Base-by-base conservation (phyloP, 305 asterid species). In the Ruellia speciosa region DNA sequence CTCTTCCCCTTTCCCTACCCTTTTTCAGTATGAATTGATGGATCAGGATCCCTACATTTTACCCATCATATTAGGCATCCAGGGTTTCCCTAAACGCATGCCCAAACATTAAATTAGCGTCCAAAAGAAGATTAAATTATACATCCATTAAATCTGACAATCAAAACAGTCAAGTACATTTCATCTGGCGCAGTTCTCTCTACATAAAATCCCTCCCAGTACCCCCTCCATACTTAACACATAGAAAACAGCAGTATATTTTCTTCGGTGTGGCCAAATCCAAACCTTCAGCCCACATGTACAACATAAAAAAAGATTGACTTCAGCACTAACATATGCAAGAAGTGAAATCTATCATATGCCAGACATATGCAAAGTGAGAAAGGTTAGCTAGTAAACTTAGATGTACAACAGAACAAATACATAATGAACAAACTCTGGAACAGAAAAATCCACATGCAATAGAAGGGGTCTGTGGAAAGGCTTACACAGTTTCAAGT, bases 231-330 rank as follows among this genome's bases (percentile, higher is more conserved):
- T 20, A 43, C 18, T 47, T 52, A 58, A 6, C 4, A 24, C 31
- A 24, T 24, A 1, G 4, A 24, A 24, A 24, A 24, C 31, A 24
- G 31, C 31, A 24, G 31, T 28, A 52, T 11, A 20, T 16, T 20
- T 16, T 9, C 46, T 14, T 11, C 31, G 17, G 14, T 18, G 41
- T 49, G n/a, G 47, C 47, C 52, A 56, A 52, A 33, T 46, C 52
- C 58, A 59, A 49, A 51, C 18, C 63, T 3, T 43, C 31, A 33
- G 49, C 58, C 53, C 24, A 18, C 59, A 15, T 24, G 59, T 40
- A 65, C 49, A 69, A 49, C 39, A 31, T 43, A 61, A 56, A 15
- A 52, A 15, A 60, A 43, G 43, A 58, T 33, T 60, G 55, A 9
- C 31, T 1, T 2, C 4, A 24, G 31, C 31, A 24, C 3, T 24